Conservation (phyloP, 179 eudicot genomes). For the Beta corolliflora region DNA sequence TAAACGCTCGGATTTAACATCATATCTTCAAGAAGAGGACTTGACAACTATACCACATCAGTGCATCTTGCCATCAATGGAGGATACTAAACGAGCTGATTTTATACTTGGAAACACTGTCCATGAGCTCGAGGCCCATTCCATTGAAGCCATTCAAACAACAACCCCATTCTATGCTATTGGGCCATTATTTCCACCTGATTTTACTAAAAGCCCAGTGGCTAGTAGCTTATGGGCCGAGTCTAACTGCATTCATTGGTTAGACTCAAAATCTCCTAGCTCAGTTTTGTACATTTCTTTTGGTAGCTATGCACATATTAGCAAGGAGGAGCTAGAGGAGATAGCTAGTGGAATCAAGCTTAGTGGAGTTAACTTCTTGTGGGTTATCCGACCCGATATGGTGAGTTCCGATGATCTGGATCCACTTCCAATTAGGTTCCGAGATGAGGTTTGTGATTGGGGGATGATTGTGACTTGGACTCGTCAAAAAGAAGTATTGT, state of each 20-base stretch:
- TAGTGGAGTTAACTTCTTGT: conserved; percentile 38
- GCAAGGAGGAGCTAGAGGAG: conserved; percentile 31
- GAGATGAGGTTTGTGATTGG: conserved; percentile 31
- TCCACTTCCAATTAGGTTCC: conserved; percentile 46
- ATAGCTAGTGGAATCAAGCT: conserved; percentile 43
- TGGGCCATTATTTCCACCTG: conserved; percentile 61
- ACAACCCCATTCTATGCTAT: conserved; percentile 50
- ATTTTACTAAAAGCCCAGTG: conserved; percentile 41
- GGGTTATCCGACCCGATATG: conserved; percentile 47
- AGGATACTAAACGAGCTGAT: conserved; percentile 53
- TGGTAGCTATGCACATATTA: conserved; percentile 45
- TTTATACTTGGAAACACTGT: conserved; percentile 54
- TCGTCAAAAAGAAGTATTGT: conserved; percentile 31
- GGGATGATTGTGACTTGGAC: conserved; percentile 43
- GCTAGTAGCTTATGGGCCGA: conserved; percentile 45
- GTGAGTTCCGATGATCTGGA: conserved; percentile 45
- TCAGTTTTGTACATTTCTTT: conserved; percentile 47
- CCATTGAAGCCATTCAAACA: conserved; percentile 50
- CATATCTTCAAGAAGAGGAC: conserved; percentile 55
- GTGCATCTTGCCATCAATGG: conserved; percentile 41
- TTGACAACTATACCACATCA: conserved; percentile 39
- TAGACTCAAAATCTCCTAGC: conserved; percentile 30
- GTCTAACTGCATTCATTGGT: conserved; percentile 41
- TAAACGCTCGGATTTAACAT: conserved; percentile 60
- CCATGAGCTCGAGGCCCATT: conserved; percentile 54